phyloP scores from a whole-genome alignment of 2,329 filamentous ascomycete species.

The Ophiosphaerella korrae region DNA sequence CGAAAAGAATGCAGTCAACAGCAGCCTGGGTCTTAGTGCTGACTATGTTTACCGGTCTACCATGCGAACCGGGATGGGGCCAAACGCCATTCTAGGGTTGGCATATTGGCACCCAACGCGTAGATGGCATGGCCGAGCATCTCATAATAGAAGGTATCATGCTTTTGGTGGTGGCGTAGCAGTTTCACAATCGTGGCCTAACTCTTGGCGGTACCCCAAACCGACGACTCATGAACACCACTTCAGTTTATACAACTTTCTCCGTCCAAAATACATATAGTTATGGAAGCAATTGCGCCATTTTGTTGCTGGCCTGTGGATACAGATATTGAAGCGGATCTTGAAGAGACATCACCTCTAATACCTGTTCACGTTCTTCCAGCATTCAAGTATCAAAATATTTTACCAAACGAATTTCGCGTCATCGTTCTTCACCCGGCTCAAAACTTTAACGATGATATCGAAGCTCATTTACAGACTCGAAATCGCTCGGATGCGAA shows the following conservation, averaged over 20 bases:
- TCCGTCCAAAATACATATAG: neutral
- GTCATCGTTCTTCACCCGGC: slow-evolving; percentile 3
- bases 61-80: no score
- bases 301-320: neutral
- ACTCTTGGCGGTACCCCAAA: neutral
- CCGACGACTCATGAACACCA: neutral
- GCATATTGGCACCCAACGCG: no score
- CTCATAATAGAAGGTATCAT: neutral
- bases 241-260: neutral
- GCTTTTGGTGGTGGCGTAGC: slow-evolving; percentile 7
- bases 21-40: no score
- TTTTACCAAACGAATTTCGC: neutral
- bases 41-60: no score
- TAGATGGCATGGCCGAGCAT: no score
- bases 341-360: neutral
- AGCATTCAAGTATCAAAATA: neutral
- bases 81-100: no score
- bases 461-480: neutral
- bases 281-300: neutral
- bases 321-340: neutral
- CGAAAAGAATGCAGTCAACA: no score
- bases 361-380: neutral
- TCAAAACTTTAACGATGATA: neutral
- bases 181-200: neutral
- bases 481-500: neutral